phyloP scores from a whole-genome alignment of 495 filamentous ascomycete genomes.

The Hypomontagnella submonticulosa region DNA sequence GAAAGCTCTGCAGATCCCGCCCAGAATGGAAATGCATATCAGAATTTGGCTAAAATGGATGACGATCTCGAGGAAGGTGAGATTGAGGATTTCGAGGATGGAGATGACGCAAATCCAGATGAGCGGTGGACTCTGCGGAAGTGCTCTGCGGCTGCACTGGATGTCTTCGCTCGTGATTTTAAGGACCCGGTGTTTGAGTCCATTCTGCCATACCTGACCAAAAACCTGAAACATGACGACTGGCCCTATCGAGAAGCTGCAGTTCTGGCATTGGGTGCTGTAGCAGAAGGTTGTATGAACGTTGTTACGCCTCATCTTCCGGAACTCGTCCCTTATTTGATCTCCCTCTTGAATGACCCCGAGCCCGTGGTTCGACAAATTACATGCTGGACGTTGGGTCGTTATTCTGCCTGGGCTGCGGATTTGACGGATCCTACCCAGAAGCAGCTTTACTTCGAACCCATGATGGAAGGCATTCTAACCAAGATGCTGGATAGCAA shows the following conservation, averaged over 20 bases:
- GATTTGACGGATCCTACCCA: constrained; percentile 72
- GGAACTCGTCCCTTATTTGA: constrained; percentile 89
- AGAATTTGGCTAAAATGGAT: constrained; percentile 65
- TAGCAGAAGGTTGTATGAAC: constrained; percentile 93
- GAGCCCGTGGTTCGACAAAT: constrained; percentile 97
- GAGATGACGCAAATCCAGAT: constrained; percentile 80
- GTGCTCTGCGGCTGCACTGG: constrained; percentile 95
- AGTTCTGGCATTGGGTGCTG: constrained; percentile 92
- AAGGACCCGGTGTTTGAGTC: constrained; percentile 87
- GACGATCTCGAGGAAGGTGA: constrained; percentile 90
- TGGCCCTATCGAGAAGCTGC: constrained; percentile 96
- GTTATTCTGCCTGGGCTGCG: constrained; percentile 94
- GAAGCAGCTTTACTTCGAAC: constrained; percentile 84
- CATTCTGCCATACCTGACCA: constrained; percentile 90
- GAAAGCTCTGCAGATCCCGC: constrained; percentile 65
- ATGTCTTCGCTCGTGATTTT: constrained; percentile 93
- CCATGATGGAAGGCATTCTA: constrained; percentile 97
- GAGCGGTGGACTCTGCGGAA: constrained; percentile 97
- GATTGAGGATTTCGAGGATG: constrained; percentile 82
- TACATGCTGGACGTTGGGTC: constrained; percentile 95
- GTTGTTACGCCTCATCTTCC: constrained; percentile 91
- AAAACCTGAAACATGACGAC: constrained; percentile 85
- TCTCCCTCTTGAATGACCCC: constrained; percentile 82
- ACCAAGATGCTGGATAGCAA: constrained; percentile 94
- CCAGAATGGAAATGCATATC: constrained; percentile 60